Base-by-base conservation (phyloP, 2,329 filamentous ascomycete species). In the Monosporascus sp. region DNA sequence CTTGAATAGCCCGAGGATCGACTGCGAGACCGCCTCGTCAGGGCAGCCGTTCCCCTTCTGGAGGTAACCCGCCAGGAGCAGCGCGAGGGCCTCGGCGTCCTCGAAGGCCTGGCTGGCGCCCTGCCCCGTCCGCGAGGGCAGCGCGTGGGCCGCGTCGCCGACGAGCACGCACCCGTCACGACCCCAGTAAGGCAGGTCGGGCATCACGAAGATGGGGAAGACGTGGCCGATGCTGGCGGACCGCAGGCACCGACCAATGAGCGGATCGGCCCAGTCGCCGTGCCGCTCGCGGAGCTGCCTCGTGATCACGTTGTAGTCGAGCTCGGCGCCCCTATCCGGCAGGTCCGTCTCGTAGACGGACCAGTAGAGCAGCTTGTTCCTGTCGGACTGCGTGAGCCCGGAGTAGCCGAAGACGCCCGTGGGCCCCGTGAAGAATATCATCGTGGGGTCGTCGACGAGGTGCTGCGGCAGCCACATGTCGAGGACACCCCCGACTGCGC, bases 91-190 rank as follows among this genome's bases (percentile, higher is more conserved):
- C 55, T 78, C 72, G 0, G 70, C 72, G 62, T 83, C 80, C 61
- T 83, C 80, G n/a, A 84, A 63, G 0, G 77, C 79, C 60, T 82
- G 79, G 7, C 73, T 76, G 1, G 75, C 73, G 0, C 80, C 81
- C 63, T 83, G 80, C 1, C 79, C 80, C 0, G 73, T 75, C 1
- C 71, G 76, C 2, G 80, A 72, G 2, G 77, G 75, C 36, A 82
- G 64, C 0, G 78, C 76, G 63, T 82, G 79, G 1, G 77, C 78
- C 3, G 77, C 78, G 61, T 82, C 79, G 7, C 80, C 79, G 2
- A 81, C 62, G 3, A 83, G 65, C 3, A 82, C 68, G 3, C 80
- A 69, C 0, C 77, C 70, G 9, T 75, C 66, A 6, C 69, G 64
- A 20, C 71, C 69, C 78, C 78, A 82, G 19, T 67, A 69, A 3